These are phyloP conservation scores for Protomyces arabidopsidicola DNA, from an alignment of 1,139 yeast species.

Conservation along the genomic window DNA sequence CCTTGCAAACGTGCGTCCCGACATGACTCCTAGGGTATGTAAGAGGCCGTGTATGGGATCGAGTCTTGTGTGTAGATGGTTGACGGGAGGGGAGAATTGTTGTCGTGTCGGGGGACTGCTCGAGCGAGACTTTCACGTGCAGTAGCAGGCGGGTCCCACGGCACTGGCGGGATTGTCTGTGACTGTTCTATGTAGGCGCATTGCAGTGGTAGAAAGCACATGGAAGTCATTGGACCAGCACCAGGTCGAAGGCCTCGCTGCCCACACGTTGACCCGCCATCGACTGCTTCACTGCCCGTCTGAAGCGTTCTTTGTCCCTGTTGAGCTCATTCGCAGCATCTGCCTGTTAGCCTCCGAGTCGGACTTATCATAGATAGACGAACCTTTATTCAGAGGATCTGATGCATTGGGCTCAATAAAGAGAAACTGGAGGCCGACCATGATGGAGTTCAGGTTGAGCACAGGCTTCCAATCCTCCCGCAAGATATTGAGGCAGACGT, in stretches of 20 bases:
- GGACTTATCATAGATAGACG: not conserved
- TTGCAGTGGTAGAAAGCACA: too few relatives aligned
- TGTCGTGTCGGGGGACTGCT: not conserved
- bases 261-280: constrained; percentile 72
- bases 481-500: constrained; percentile 82
- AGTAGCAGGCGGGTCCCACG: not conserved
- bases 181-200: too few relatives aligned
- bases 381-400: constrained; percentile 77
- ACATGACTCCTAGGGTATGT: not conserved
- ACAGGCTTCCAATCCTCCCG: constrained; percentile 98
- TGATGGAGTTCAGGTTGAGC: constrained; percentile 68
- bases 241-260: constrained; percentile 54
- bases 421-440: constrained; percentile 79
- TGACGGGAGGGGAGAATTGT: not conserved
- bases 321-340: constrained; percentile 76
- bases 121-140: not conserved
- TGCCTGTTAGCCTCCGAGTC: constrained; percentile 8
- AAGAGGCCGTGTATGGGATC: not conserved
- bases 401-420: constrained; percentile 87
- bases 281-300: constrained; percentile 53
- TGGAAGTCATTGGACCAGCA: not conserved
- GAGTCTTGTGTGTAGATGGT: not conserved
- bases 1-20: constrained; percentile 27
- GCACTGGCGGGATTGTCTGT: not conserved
- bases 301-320: constrained; percentile 54